Percentiles rank a stretch among this genome's conserved stretches.
Evolutionary conservation across 208 protist genomes (phyloP).

Genomic region (Crithidia thermophila): DNA sequence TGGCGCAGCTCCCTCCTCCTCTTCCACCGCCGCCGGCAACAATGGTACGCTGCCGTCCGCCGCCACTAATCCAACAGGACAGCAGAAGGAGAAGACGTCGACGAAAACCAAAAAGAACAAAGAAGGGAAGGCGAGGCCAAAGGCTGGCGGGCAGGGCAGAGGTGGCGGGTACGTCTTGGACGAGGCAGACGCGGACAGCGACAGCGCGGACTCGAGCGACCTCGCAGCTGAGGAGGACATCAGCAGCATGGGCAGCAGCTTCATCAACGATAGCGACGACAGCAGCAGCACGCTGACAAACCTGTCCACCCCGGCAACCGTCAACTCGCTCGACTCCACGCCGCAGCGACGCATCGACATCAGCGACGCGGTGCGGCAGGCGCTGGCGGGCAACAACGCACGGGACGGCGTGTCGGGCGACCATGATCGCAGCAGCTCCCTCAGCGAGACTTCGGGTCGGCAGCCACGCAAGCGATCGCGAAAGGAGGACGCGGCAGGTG

Average conservation of each 20-base stretch:
- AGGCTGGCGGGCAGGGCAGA: neutral
- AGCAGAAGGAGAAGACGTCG: neutral
- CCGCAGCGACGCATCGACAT: conserved; percentile 7
- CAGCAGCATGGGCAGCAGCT: conserved; percentile 27
- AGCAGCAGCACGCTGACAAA: conserved; percentile 16
- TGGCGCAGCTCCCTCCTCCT: neutral
- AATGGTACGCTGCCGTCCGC: neutral
- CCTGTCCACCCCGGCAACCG: conserved; percentile 5
- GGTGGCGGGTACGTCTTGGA: conserved; percentile 40
- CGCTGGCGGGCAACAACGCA: too few species aligned
- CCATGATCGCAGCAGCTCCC: neutral
- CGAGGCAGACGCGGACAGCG: conserved; percentile 23
- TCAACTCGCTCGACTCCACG: conserved; percentile 12
- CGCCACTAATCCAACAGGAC: neutral
- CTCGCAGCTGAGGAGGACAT: conserved; percentile 2
- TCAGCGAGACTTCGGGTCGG: neutral
- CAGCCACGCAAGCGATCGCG: conserved; percentile 23
- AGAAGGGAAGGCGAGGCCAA: neutral
- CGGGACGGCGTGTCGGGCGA: too few species aligned
- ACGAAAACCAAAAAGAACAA: neutral
- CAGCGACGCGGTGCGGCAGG: conserved; percentile 2
- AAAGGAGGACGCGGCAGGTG: conserved; percentile 9
- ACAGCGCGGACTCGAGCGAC: conserved; percentile 23
- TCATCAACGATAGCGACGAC: conserved; percentile 20
- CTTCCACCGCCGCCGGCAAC: neutral